Base-by-base conservation (phyloP, 257 asterid genomes). In the Apocynum venetum region DNA sequence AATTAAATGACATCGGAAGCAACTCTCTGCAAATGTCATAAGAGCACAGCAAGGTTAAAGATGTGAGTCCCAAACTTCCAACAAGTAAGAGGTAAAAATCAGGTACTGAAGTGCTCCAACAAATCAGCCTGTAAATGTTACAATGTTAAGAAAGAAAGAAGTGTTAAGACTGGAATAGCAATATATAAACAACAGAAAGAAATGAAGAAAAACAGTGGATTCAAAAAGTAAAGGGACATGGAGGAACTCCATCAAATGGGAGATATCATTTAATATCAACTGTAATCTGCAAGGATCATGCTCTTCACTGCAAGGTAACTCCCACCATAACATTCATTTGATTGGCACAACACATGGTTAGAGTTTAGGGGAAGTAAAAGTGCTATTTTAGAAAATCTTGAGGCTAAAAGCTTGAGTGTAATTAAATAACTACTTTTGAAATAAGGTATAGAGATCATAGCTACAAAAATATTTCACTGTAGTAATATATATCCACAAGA, bases 61-160 rank as follows among this genome's bases (percentile, higher is more conserved):
- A 94, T 83, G 96, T 92, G 97, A 94, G 97, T 94, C 96, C 94
- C 92, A 92, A 91, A 91, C 97, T 88, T 94, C 97, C 90, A 94
- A 90, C 92, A 91, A 89, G 89, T 82, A 91, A 91, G 88, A 89
- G 90, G 89, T 84, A 79, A 90, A 92, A 86, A 94, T 92, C 92
- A 90, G 92, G 97, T 80, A 83, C 89, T 85, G 87, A 89, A 83
- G 85, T 80, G 92, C 97, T 90, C 98, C 98, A 89, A 91, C 88
- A 91, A 82, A 89, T 80, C 89, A 84, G 86, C 98, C 97, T 92
- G 98, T 87, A 82, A 89, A 89, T 86, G 79, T 88, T 83, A 82
- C 80, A 89, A 82, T 41, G 31, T 77, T 78, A 80, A 80, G 77
- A 76, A 85, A 60, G 78, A 75, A 9, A 71, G 80, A 70, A 69